Base-by-base conservation (phyloP, 345 rosid species). In the Rhodamnia argentea region DNA sequence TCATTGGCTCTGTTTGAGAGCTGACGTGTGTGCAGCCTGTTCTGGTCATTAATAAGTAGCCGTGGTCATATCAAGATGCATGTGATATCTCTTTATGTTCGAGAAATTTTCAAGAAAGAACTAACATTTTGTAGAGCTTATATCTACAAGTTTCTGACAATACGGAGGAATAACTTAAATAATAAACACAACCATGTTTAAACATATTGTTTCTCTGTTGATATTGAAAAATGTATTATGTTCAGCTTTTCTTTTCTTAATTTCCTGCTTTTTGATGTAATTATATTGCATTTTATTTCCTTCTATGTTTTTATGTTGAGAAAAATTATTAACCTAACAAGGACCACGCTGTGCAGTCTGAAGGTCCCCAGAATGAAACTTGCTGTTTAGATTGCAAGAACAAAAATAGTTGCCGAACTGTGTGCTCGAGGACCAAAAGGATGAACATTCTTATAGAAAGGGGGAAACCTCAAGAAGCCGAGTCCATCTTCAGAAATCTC, bases 401-500 rank as follows among this genome's bases (percentile, higher is more conserved):
- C n/a, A 44, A 56, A 52, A 92, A 87, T 56, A 86, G 93, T 87
- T 96, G 98, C 74, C 92, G 90, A 62, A 93, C 87, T 55, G 98
- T 96, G 70, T 91, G 87, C 84, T 94, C 99, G 27, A 93, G 95
- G 87, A 96, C 98, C 58, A 95, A 93, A 85, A 87, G 92, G 85
- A 96, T 96, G 99, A 93, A 91, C 75, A 74, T 89, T 52, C 90
- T 96, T 89, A 88, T 94, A 88, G 93, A 91, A 88, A 92, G 89
- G 89, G 89, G 95, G 86, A 95, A 94, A 90, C 96, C 96, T 53
- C 92, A 90, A 76, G 98, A 96, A 87, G 97, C 98, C 57, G 92
- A 88, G 84, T 87, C 90, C 57, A 87, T 94, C 83, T 96, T 94
- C 88, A 87, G 90, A 87, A 87, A 87, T 84, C 91, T 94, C 87